A percentile compares a stretch with the other conserved stretches of the same genome.
Evolutionary conservation across 306 rosid genomes (phyloP).

Genomic region (Cucurbita moschata): DNA sequence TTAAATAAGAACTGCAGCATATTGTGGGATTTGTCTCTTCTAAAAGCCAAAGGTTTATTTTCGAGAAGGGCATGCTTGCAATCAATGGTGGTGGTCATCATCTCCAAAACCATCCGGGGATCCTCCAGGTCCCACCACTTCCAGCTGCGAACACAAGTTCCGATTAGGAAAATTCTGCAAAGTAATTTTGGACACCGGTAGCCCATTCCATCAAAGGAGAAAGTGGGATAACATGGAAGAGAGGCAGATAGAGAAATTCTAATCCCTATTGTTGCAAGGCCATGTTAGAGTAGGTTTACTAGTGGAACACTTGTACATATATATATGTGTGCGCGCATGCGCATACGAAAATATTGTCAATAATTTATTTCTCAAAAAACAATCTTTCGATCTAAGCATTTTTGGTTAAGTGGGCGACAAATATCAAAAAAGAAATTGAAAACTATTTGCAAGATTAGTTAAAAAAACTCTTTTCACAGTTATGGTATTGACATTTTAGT

Average conservation of each 20-base stretch:
- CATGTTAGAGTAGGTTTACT: background rate
- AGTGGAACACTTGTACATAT: too few relatives aligned
- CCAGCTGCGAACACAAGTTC: conserved; percentile 18
- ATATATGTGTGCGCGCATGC: too few relatives aligned
- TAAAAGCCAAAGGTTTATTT: background rate
- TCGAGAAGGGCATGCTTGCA: background rate
- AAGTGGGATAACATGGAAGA: background rate
- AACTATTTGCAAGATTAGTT: background rate
- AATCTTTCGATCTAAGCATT: background rate
- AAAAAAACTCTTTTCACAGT: background rate
- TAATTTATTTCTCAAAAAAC: background rate
- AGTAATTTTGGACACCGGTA: background rate
- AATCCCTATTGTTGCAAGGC: background rate
- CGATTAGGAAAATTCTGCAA: background rate
- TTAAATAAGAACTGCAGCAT: background rate
- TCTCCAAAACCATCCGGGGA: conserved; percentile 27
- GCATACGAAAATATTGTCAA: background rate
- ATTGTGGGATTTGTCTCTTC: background rate
- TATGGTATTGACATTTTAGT: background rate
- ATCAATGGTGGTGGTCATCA: conserved; percentile 24
- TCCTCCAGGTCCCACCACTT: conserved; percentile 34
- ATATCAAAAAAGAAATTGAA: background rate
- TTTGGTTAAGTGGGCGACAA: background rate
- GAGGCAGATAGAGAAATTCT: background rate
- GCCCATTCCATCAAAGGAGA: background rate